A percentile compares a stretch with the other conserved stretches of the same genome.
Evolutionary conservation across 257 asterid species (phyloP).

Genomic region (Solanum paucissectum): DNA sequence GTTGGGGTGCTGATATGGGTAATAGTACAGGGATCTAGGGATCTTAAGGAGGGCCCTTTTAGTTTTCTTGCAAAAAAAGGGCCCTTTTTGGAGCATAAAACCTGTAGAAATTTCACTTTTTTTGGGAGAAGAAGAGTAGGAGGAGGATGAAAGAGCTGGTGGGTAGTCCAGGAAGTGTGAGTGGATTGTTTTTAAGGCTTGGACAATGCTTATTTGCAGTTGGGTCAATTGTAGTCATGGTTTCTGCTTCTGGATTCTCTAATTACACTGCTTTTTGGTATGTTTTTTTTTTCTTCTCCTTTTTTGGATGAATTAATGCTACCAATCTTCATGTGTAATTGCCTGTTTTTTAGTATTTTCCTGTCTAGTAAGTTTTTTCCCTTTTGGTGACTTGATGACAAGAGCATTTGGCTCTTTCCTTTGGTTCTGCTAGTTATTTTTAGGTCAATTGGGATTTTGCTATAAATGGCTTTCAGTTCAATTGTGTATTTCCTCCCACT

Average conservation of each 20-base stretch:
- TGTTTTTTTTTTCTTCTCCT: not conserved
- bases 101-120: not conserved
- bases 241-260: conserved; percentile 84
- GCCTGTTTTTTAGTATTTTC: not conserved
- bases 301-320: not conserved
- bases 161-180: conserved; percentile 76
- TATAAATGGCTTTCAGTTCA: not conserved
- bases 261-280: conserved; percentile 94
- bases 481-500: not conserved
- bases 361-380: not conserved
- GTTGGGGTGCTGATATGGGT: conserved; percentile 22
- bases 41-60: conserved; percentile 44
- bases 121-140: not conserved
- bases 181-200: conserved; percentile 65
- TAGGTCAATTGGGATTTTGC: not conserved
- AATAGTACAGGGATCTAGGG: conserved; percentile 36
- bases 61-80: conserved; percentile 14
- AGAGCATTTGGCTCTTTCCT: not conserved
- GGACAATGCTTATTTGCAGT: conserved; percentile 82
- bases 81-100: conserved; percentile 12
- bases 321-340: not conserved
- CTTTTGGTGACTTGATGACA: not conserved
- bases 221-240: conserved; percentile 79
- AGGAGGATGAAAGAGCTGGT: conserved; percentile 57
- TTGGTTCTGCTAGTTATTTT: not conserved